Conservation (phyloP, 2,329 filamentous ascomycete genomes). For the Colletotrichum orchidophilum region DNA sequence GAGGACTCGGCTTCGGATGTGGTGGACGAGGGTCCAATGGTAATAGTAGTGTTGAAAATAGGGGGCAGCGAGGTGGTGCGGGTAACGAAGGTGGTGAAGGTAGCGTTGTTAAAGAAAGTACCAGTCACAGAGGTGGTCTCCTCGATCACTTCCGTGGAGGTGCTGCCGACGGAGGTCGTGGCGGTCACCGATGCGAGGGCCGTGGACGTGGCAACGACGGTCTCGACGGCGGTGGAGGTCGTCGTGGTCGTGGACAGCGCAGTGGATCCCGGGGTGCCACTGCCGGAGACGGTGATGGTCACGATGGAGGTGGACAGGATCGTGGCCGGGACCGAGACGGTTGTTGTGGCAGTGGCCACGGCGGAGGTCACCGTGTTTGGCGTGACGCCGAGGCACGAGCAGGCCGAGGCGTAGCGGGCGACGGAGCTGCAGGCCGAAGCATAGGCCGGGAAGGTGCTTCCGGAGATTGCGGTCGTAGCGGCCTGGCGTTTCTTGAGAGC, state of each 20-base stretch:
- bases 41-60: conserved; percentile 1
- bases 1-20: not conserved
- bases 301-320: conserved; percentile 25
- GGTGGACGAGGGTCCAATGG: not conserved
- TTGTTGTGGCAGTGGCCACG: conserved; percentile 21
- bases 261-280: conserved; percentile 7
- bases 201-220: conserved; percentile 7
- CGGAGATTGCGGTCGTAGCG: not conserved
- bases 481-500: conserved; percentile 23
- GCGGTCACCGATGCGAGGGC: conserved; percentile 17
- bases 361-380: conserved; percentile 34
- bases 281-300: conserved; percentile 29
- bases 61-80: conserved; percentile 11
- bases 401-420: conserved; percentile 38
- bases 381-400: conserved; percentile 38
- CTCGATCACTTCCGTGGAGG: conserved; percentile 25
- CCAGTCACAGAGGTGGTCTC: conserved; percentile 24
- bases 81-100: conserved; percentile 31
- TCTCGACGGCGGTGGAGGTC: conserved; percentile 4
- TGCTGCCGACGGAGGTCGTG: conserved; percentile 20
- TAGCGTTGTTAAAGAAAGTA: conserved; percentile 26
- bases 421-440: conserved; percentile 37
- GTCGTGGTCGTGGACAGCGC: not conserved
- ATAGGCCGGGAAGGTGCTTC: conserved; percentile 35
- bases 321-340: conserved; percentile 28